phyloP scores from a whole-genome alignment of 2,329 filamentous ascomycete genomes.

The Aureobasidium sp. region DNA sequence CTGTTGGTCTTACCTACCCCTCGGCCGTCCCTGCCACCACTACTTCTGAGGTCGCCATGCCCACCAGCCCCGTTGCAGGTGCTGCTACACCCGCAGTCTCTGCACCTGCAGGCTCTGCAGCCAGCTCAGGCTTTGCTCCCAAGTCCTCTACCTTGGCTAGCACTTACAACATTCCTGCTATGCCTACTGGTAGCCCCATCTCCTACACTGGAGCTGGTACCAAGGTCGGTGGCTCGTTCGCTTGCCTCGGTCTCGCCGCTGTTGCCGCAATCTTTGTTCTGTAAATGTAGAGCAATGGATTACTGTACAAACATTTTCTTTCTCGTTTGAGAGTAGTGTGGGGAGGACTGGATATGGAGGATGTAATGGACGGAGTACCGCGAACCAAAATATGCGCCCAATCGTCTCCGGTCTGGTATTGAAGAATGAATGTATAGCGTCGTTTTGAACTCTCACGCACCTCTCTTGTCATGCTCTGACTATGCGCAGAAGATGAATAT shows the following conservation, averaged over 20 bases:
- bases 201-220: slow-evolving; percentile 17
- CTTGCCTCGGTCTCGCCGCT: slow-evolving; percentile 17
- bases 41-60: slow-evolving; percentile 12
- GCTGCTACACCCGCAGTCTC: slow-evolving; percentile 14
- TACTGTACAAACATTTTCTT: neutral
- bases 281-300: slow-evolving; percentile 12
- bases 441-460: neutral
- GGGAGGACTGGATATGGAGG: neutral
- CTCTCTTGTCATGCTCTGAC: neutral
- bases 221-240: slow-evolving; percentile 15
- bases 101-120: slow-evolving; percentile 13
- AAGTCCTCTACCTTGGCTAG: neutral
- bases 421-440: slow-evolving; percentile 1
- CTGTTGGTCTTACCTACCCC: slow-evolving; percentile 25
- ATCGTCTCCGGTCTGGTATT: slow-evolving; percentile 10
- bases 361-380: slow-evolving; percentile 7
- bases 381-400: neutral
- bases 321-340: neutral
- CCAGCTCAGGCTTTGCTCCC: slow-evolving; percentile 3
- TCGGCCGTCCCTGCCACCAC: slow-evolving; percentile 21
- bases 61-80: slow-evolving; percentile 8
- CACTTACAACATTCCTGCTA: slow-evolving; percentile 15
- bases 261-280: slow-evolving; percentile 18
- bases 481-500: neutral
- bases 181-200: slow-evolving; percentile 14